Percentiles rank a stretch among this genome's conserved stretches.
phyloP scores from a whole-genome alignment of 2,329 filamentous ascomycete species.

The Penicillium sclerotiorum region DNA sequence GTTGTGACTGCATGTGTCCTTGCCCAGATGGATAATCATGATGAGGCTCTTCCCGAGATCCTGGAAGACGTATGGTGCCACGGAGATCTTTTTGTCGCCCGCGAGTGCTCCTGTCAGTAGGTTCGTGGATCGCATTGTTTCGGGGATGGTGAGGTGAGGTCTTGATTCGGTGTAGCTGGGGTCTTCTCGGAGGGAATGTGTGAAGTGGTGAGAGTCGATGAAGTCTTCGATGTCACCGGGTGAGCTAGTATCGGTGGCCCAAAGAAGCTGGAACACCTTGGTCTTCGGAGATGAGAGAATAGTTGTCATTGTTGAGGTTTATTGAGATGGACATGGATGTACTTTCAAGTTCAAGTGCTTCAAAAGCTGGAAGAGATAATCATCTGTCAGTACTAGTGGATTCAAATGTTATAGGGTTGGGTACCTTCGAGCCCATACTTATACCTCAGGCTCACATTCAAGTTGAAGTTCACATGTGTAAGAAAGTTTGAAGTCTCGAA shows the following conservation, averaged over 20 bases:
- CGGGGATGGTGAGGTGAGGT: conserved; percentile 83
- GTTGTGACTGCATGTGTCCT: conserved; percentile 80
- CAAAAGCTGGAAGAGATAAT: too few species aligned
- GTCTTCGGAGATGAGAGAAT: neutral
- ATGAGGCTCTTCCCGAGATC: conserved; percentile 68
- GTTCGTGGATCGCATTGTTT: conserved; percentile 67
- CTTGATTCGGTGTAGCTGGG: conserved; percentile 72
- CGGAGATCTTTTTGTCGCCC: conserved; percentile 72
- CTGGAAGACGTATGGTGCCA: conserved; percentile 81
- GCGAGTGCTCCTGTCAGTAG: conserved; percentile 78
- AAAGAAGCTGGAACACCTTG: neutral
- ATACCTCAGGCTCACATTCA: too few species aligned
- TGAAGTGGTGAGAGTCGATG: conserved; percentile 74
- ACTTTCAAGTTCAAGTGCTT: neutral
- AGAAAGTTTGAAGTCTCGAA: too few species aligned
- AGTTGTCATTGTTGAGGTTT: conserved; percentile 4
- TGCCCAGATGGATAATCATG: conserved; percentile 74
- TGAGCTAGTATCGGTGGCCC: neutral
- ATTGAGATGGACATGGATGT: neutral
- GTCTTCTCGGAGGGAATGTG: conserved; percentile 66
- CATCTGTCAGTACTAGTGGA: too few species aligned
- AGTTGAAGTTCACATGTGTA: too few species aligned
- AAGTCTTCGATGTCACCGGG: conserved; percentile 64
- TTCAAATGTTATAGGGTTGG: too few species aligned
- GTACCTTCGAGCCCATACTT: too few species aligned